These are phyloP conservation scores for Austropuccinia psidii DNA, from an alignment of 1,284 basidiomycete species.

Conservation along the genomic window DNA sequence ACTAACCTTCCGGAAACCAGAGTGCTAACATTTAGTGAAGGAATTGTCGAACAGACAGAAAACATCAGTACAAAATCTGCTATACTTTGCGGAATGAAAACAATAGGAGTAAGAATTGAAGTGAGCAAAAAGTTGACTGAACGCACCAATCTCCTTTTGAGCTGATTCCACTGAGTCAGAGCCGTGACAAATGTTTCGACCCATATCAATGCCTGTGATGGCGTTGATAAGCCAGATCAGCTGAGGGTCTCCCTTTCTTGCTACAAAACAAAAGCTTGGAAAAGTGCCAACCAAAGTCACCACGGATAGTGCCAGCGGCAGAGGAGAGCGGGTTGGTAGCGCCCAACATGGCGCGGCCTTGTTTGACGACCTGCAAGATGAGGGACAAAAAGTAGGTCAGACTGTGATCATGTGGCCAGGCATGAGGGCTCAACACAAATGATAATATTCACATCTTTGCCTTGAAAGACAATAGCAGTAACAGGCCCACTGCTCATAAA, in stretches of 20 bases:
- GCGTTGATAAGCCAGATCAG: conserved; percentile 63
- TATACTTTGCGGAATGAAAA: not conserved
- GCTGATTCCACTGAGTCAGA: conserved; percentile 58
- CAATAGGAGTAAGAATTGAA: conserved; percentile 38
- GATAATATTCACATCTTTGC: conserved; percentile 55
- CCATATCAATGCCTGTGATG: conserved; percentile 55
- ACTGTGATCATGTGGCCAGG: conserved; percentile 27
- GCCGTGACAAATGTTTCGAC: conserved; percentile 85
- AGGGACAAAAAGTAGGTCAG: not conserved
- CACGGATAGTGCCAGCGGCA: conserved; percentile 58
- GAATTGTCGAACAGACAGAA: not conserved
- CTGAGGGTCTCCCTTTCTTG: conserved; percentile 12
- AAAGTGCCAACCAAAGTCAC: conserved; percentile 29
- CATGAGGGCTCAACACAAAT: conserved; percentile 5
- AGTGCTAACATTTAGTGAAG: conserved; percentile 65
- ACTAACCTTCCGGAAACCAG: conserved; percentile 54
- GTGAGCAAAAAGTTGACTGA: conserved; percentile 57
- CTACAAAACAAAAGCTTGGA: conserved; percentile 34
- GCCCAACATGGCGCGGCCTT: conserved; percentile 57
- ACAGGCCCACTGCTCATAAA: conserved; percentile 91
- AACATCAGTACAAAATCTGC: not conserved
- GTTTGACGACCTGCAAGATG: conserved; percentile 67
- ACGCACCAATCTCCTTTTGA: conserved; percentile 46
- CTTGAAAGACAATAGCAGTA: conserved; percentile 94
- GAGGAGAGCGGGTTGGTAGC: conserved; percentile 94